These are phyloP conservation scores for Microbotryum scabiosae DNA, from an alignment of 1,284 basidiomycete genomes.

Conservation along the genomic window DNA sequence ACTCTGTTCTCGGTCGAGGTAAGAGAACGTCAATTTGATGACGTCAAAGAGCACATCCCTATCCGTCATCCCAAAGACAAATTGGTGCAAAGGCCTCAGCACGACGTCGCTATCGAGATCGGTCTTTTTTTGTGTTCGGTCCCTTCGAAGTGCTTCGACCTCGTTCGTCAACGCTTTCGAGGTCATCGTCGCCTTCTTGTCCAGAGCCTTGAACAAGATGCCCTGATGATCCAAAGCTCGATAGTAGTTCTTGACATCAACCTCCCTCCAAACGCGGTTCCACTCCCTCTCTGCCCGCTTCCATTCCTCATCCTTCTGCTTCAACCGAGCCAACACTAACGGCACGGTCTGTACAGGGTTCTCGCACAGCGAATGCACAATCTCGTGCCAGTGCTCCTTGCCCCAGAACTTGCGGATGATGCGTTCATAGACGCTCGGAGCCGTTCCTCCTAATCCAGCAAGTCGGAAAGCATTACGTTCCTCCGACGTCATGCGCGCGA, in stretches of 20 bases:
- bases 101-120: constrained; percentile 10
- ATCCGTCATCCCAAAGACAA: constrained; percentile 74
- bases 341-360: constrained; percentile 84
- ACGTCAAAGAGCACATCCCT: constrained; percentile 74
- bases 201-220: constrained; percentile 84
- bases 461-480: constrained; percentile 77
- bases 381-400: constrained; percentile 67
- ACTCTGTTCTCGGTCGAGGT: constrained; percentile 65
- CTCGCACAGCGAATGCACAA: constrained; percentile 86
- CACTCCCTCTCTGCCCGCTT: constrained; percentile 88
- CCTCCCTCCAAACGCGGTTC: constrained; percentile 95
- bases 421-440: constrained; percentile 81
- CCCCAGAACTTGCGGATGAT: constrained; percentile 95
- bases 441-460: constrained; percentile 64
- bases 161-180: constrained; percentile 80
- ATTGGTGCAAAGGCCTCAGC: constrained; percentile 51
- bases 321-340: constrained; percentile 81
- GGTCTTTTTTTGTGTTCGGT: constrained; percentile 58
- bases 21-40: constrained; percentile 81
- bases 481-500: constrained; percentile 81
- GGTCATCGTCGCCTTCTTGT: constrained; percentile 73
- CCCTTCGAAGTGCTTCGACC: constrained; percentile 67
- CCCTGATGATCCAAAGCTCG: constrained; percentile 70
- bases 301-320: constrained; percentile 97
- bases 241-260: constrained; percentile 40